These are phyloP conservation scores for Linum lewisii DNA, from an alignment of 345 rosid genomes.

Conservation along the genomic window DNA sequence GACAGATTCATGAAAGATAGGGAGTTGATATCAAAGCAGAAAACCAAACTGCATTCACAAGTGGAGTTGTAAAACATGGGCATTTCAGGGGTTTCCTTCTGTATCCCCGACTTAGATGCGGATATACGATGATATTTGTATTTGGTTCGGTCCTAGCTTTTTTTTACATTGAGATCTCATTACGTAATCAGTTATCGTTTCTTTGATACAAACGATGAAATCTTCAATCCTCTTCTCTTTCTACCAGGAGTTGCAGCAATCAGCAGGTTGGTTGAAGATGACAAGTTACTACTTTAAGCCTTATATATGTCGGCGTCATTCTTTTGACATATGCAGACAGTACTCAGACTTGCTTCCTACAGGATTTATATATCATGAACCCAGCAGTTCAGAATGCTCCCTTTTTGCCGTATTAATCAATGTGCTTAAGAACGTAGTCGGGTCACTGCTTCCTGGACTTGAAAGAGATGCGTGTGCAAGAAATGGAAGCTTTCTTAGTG, in stretches of 20 bases:
- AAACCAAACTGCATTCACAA: too few species aligned
- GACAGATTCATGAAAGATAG: too few species aligned
- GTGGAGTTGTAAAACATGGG: neutral
- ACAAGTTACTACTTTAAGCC: too few species aligned
- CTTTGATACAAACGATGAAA: too few species aligned
- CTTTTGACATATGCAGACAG: too few species aligned
- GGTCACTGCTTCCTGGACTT: conserved; percentile 45
- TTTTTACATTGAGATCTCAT: conserved; percentile 5
- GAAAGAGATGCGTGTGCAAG: conserved; percentile 72
- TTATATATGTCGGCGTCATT: too few species aligned
- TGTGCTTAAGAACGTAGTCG: conserved; percentile 52
- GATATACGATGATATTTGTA: too few species aligned
- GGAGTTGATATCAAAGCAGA: too few species aligned
- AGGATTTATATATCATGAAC: conserved; percentile 22
- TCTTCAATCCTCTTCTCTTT: neutral
- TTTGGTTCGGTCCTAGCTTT: conserved; percentile 11
- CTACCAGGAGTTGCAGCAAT: neutral
- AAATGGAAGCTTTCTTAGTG: conserved; percentile 88
- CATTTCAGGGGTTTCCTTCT: too few species aligned
- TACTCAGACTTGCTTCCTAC: neutral
- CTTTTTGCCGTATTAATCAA: conserved; percentile 62
- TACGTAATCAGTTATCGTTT: too few species aligned
- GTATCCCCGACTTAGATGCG: too few species aligned
- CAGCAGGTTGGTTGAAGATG: too few species aligned
- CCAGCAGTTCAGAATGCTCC: conserved; percentile 60